phyloP scores from a whole-genome alignment of 176 grass and related monocot species.

The Phragmites australis region DNA sequence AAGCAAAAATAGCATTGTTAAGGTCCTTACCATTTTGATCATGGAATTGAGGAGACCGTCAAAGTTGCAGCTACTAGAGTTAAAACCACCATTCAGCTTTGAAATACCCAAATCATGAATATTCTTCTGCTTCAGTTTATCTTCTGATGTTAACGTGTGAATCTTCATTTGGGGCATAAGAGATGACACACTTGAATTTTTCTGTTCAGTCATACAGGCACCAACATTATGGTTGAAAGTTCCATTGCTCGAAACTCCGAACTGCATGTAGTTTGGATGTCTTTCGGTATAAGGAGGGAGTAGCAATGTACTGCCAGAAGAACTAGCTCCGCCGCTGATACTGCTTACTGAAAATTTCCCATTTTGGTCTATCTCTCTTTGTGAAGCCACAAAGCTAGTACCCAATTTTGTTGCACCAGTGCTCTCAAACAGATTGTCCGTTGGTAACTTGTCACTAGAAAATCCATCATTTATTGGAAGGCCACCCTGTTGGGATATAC shows the following conservation, averaged over 20 bases:
- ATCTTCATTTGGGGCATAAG: conserved; percentile 39
- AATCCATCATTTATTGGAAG: conserved; percentile 47
- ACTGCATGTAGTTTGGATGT: conserved; percentile 57
- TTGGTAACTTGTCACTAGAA: conserved; percentile 39
- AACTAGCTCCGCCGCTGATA: conserved; percentile 40
- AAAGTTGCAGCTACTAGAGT: conserved; percentile 64
- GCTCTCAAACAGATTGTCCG: conserved; percentile 39
- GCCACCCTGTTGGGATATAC: conserved; percentile 40
- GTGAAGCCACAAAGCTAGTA: conserved; percentile 32
- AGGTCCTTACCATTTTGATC: conserved; percentile 80
- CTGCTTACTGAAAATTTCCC: conserved; percentile 39
- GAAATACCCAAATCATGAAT: conserved; percentile 45
- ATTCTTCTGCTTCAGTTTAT: conserved; percentile 55
- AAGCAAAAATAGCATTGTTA: background rate
- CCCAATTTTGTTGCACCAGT: conserved; percentile 31
- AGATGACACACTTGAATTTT: conserved; percentile 33
- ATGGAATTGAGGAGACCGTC: conserved; percentile 81
- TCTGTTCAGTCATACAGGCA: conserved; percentile 39
- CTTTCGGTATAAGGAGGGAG: conserved; percentile 35
- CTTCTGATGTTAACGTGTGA: conserved; percentile 41
- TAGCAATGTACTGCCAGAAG: conserved; percentile 38
- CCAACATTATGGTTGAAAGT: conserved; percentile 44
- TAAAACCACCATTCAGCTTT: conserved; percentile 59
- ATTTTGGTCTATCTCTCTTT: conserved; percentile 21
- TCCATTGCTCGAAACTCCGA: conserved; percentile 46